phyloP scores from a whole-genome alignment of 306 rosid genomes.

The Cicer yamashitae region DNA sequence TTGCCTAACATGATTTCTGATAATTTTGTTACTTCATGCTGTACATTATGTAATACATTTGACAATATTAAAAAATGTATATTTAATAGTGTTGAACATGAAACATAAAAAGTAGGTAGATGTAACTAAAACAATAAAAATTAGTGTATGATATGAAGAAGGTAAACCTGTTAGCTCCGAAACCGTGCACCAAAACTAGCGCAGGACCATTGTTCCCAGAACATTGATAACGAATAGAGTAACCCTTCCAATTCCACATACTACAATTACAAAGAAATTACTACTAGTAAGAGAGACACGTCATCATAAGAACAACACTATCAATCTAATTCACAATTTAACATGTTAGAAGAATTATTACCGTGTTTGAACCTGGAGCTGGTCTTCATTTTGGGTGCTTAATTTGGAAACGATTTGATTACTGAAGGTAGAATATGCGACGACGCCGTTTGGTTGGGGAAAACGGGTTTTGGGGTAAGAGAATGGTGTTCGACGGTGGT shows the following conservation, averaged over 20 bases:
- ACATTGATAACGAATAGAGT: constrained; percentile 80
- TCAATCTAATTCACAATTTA: neutral
- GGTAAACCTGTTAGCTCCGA: constrained; percentile 96
- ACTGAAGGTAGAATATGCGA: constrained; percentile 48
- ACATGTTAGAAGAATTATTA: constrained; percentile 39
- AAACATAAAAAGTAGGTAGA: neutral
- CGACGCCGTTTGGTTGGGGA: constrained; percentile 44
- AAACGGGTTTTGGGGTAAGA: constrained; percentile 25
- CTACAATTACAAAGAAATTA: constrained; percentile 45
- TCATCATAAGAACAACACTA: neutral
- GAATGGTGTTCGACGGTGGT: neutral
- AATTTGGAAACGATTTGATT: constrained; percentile 46
- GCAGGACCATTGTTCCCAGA: constrained; percentile 83
- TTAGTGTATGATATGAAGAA: constrained; percentile 33
- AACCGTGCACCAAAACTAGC: constrained; percentile 80
- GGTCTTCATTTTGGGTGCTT: constrained; percentile 39
- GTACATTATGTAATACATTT: no score
- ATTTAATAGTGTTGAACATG: no score
- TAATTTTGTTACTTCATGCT: neutral
- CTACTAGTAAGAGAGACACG: neutral
- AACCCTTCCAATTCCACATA: constrained; percentile 87
- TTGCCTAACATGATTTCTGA: neutral
- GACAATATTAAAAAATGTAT: no score
- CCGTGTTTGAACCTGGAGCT: constrained; percentile 65
- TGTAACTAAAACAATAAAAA: neutral